Conservation (phyloP, 2,329 filamentous ascomycete genomes). For the Neofusicoccum sp. region DNA sequence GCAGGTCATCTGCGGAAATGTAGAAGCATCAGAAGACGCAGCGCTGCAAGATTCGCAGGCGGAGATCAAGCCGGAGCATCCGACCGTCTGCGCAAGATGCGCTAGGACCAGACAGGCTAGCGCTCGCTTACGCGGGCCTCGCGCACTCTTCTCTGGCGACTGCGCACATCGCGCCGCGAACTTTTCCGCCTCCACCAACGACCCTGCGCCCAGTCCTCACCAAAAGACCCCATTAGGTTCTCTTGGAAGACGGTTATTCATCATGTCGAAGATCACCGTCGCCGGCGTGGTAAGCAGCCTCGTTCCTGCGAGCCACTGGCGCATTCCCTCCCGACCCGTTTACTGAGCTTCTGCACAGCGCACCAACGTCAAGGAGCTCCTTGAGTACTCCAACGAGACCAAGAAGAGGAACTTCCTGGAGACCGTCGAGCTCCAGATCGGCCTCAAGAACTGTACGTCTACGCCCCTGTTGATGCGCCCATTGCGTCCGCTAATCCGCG, state of each 20-base stretch:
- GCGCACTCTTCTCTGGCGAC: slow-evolving; percentile 4
- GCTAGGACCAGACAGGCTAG: not conserved
- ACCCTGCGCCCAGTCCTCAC: slow-evolving; percentile 18
- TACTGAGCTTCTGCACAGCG: slow-evolving; percentile 70
- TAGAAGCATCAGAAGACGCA: not conserved
- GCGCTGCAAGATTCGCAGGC: not conserved
- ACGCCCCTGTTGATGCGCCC: not conserved
- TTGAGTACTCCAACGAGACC: slow-evolving; percentile 82
- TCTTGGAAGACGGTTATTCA: slow-evolving; percentile 50
- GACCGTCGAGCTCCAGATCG: slow-evolving; percentile 71
- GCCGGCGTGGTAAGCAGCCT: slow-evolving; percentile 26
- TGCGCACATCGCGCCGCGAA: not conserved
- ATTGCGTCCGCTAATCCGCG: not conserved
- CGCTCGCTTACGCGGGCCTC: slow-evolving; percentile 10
- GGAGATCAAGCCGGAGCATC: too few relatives aligned
- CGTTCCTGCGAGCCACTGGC: not conserved
- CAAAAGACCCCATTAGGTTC: slow-evolving; percentile 24
- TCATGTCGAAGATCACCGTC: slow-evolving; percentile 85
- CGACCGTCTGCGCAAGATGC: not conserved
- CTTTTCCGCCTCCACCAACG: slow-evolving; percentile 14
- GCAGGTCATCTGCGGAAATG: too few relatives aligned
- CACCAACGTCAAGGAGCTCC: slow-evolving; percentile 87
- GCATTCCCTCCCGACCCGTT: slow-evolving; percentile 16
- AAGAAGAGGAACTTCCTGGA: slow-evolving; percentile 99
- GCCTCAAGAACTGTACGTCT: slow-evolving; percentile 43